Evolutionary conservation across 768 basidiomycete genomes (phyloP), one percentile per base, ranked within the genome.

Genomic region (Russula abietina): DNA sequence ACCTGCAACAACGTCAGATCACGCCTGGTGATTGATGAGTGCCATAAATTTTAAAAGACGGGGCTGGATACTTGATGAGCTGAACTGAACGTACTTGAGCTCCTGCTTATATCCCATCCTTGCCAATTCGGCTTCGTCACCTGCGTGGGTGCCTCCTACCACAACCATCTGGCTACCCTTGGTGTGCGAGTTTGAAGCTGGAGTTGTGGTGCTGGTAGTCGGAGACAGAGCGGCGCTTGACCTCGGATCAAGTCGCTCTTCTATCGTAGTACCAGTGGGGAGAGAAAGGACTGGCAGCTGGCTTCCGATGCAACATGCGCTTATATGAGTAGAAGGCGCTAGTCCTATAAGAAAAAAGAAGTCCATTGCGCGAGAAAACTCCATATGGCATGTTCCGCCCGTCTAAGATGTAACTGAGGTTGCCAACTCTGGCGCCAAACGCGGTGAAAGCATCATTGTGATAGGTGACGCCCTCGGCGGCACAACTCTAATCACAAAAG

Each of bases 51-150:
- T n/a, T n/a, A n/a, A n/a, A n/a, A n/a, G n/a, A n/a, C n/a, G n/a
- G n/a, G n/a, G n/a, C n/a, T n/a, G n/a, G 26, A 33, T 1, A 9
- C 4, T 33, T 32, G 48, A 28, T 51, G n/a, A 11, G 56, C 26
- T 28, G 55, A 62, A 43, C 46, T 50, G 45, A 41, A 74, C 80
- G 55, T 65, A 86, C 83, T 78, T 82, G 53, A 88, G 73, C 69
- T 86, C 85, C 70, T 87, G 85, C 72, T 84, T 86, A 73, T 87
- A 87, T 17, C 86, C 86, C 84, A 88, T 84, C 62, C 83, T 75
- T 32, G 84, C 84, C 4, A 87, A 73, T 70, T 85, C 83, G 6
- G 75, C 80, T 72, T 87, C 86, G 69, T 88, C 86, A 28, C 73
- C 72, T 8, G 74, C 11, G 26, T 59, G 52, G 50, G 50, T n/a